Evolutionary conservation across 1,139 yeast genomes (phyloP), one percentile per base, ranked within the genome.

Genomic region (Magnusiomyces suaveolens): DNA sequence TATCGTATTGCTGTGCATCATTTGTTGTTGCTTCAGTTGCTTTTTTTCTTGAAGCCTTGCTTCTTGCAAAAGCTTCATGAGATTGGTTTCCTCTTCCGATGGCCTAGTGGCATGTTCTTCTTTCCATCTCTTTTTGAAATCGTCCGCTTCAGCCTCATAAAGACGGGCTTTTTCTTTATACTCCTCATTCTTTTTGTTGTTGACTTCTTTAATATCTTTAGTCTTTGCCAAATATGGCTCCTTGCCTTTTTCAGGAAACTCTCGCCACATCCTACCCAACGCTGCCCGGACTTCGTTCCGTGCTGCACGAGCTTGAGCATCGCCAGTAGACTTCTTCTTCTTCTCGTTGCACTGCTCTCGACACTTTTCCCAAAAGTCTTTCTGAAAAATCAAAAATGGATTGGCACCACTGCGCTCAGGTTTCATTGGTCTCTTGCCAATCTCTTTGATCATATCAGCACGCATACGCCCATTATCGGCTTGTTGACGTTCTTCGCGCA

Each of bases 251-350:
- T 71, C 74, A 1, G 74, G 70, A 32, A 73, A 60, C 48, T 69
- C 73, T 46, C 75, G 63, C 76, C 76, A 73, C 63, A 71, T 70
- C 54, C 68, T 68, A 20, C 76, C 76, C 38, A 73, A 63, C 0
- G 72, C 68, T 1, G 74, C 72, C 2, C 76, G 69, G n/a, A 73
- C 73, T 56, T 73, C 76, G 52, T 73, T 69, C 32, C 74, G 66
- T 2, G 74, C 63, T 0, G 74, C 75, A 50, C 63, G 62, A 29
- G 69, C 68, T 23, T 62, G 66, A 1, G 69, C 62, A 50, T 67
- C 70, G 1, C 64, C 65, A 2, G 66, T 60, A 2, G 61, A 52
- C 36, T 62, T 59, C 50, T 65, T 72, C 54, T 70, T 70, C 43
- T 61, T 60, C 21, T 59, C 60, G 54, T 73, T 75, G 2, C 75